phyloP scores from a whole-genome alignment of 768 basidiomycete species.

The Asterophora parasitica region DNA sequence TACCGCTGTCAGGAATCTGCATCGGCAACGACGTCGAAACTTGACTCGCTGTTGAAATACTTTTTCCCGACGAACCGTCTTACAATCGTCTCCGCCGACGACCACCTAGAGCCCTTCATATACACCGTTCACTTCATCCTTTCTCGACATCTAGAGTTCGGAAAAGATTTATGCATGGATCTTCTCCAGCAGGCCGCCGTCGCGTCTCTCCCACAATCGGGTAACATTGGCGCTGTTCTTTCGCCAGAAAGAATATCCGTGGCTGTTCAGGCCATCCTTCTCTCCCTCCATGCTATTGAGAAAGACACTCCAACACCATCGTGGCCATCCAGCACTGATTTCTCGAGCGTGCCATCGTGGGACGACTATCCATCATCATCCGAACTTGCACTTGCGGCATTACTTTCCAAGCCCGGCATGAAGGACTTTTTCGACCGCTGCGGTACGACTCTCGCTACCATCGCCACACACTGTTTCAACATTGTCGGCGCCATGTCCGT shows the following conservation, averaged over 20 bases:
- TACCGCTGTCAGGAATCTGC: constrained; percentile 85
- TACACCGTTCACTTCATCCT: constrained; percentile 81
- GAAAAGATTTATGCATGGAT: constrained; percentile 75
- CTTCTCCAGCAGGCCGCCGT: constrained; percentile 69
- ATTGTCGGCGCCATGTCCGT: constrained; percentile 72
- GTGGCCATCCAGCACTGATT: constrained; percentile 79
- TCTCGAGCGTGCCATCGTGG: constrained; percentile 45
- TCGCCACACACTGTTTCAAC: constrained; percentile 58
- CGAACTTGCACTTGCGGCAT: constrained; percentile 49
- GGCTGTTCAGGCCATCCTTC: constrained; percentile 70
- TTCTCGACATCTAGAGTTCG: constrained; percentile 80
- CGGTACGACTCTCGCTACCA: constrained; percentile 48
- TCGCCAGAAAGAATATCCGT: constrained; percentile 73
- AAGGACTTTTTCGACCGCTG: constrained; percentile 68
- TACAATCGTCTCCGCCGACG: constrained; percentile 60
- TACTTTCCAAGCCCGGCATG: constrained; percentile 61
- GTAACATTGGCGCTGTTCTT: constrained; percentile 37
- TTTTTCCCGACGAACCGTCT: constrained; percentile 75
- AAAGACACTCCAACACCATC: constrained; percentile 62
- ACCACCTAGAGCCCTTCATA: constrained; percentile 71
- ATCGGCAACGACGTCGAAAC: constrained; percentile 73
- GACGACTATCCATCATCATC: constrained; percentile 72
- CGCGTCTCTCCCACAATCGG: constrained; percentile 34
- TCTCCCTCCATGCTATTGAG: constrained; percentile 69
- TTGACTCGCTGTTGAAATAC: constrained; percentile 69